Evolutionary conservation across 2,329 filamentous ascomycete species (phyloP).

Genomic region (Phaeoacremonium minimum): DNA sequence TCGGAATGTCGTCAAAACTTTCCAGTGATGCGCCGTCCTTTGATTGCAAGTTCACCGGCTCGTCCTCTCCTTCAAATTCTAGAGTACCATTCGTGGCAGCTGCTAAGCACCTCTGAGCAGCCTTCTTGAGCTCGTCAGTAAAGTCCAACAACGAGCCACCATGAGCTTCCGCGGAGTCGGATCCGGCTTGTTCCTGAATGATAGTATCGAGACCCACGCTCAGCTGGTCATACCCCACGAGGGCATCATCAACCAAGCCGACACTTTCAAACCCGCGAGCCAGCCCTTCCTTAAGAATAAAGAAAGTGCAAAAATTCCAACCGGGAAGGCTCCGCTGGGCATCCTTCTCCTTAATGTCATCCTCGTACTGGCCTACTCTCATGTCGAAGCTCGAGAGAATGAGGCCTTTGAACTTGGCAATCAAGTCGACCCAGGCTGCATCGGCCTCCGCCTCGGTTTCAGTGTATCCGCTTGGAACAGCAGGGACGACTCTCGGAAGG

Average conservation of each 20-base stretch:
- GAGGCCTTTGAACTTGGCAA: conserved; percentile 79
- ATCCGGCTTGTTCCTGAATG: conserved; percentile 65
- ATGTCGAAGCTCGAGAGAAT: conserved; percentile 89
- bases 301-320: conserved; percentile 99
- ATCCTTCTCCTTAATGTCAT: conserved; percentile 94
- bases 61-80: conserved; percentile 25
- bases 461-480: conserved; percentile 57
- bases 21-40: conserved; percentile 25
- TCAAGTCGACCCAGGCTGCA: conserved; percentile 77
- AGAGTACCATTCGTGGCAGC: conserved; percentile 18
- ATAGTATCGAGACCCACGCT: conserved; percentile 81
- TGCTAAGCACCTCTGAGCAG: conserved; percentile 48
- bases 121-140: conserved; percentile 68
- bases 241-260: conserved; percentile 88
- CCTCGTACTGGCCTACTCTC: conserved; percentile 90
- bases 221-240: conserved; percentile 93
- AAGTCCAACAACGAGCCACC: conserved; percentile 68
- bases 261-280: conserved; percentile 94
- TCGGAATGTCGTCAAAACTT: conserved; percentile 52
- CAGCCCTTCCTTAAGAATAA: conserved; percentile 92
- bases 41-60: conserved; percentile 26
- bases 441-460: conserved; percentile 76
- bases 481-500: conserved; percentile 58
- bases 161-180: conserved; percentile 58
- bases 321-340: conserved; percentile 81